Evolutionary conservation across 2,329 filamentous ascomycete genomes (phyloP).

Genomic region (Zasmidium citrigriseum): DNA sequence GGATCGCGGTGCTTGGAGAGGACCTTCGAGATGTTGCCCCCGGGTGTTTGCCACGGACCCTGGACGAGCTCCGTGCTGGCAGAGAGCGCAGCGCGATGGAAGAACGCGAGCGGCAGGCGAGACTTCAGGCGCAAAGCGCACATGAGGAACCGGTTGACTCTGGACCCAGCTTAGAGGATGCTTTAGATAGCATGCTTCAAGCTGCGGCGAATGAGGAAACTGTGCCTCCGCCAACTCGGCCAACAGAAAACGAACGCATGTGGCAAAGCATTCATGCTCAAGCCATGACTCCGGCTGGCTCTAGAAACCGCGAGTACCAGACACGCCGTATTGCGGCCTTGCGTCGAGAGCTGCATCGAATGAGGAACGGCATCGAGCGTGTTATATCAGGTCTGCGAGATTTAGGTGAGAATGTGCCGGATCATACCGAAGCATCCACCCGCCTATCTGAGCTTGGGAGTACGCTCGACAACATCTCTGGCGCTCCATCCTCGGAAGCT

Average conservation of each 20-base stretch:
- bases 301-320: constrained; percentile 37
- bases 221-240: neutral
- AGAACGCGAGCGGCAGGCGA: constrained; percentile 18
- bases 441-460: constrained; percentile 31
- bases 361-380: constrained; percentile 40
- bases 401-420: constrained; percentile 37
- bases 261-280: constrained; percentile 28
- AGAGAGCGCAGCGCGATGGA: constrained; percentile 31
- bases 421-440: constrained; percentile 32
- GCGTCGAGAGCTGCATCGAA: constrained; percentile 38
- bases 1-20: constrained; percentile 50
- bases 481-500: constrained; percentile 20
- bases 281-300: constrained; percentile 28
- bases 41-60: constrained; percentile 48
- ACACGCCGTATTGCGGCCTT: constrained; percentile 37
- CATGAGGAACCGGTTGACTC: constrained; percentile 12
- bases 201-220: constrained; percentile 31
- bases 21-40: constrained; percentile 48
- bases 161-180: constrained; percentile 35
- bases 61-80: constrained; percentile 46
- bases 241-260: neutral
- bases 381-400: constrained; percentile 39
- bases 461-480: constrained; percentile 32
- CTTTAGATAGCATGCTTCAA: constrained; percentile 36
- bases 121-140: constrained; percentile 3